Conservation (phyloP, 2,329 filamentous ascomycete genomes). For the Stachybotrys echinatus region DNA sequence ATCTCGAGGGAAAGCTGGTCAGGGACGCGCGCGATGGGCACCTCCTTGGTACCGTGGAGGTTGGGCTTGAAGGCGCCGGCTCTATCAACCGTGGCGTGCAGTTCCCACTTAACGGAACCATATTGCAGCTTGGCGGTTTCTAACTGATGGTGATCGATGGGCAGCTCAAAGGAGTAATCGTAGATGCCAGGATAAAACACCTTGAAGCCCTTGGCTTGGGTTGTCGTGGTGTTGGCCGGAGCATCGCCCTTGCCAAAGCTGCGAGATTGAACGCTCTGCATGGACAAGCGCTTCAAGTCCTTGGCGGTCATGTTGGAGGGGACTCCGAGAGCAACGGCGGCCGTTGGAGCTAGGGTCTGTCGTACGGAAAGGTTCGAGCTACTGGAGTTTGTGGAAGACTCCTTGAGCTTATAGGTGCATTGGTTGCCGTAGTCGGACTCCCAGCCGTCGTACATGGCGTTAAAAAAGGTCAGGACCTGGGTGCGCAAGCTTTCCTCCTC, state of each 20-base stretch:
- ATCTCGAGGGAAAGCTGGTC: slow-evolving; percentile 85
- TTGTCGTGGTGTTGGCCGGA: slow-evolving; percentile 53
- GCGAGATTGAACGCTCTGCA: slow-evolving; percentile 75
- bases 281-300: slow-evolving; percentile 63
- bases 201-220: slow-evolving; percentile 69
- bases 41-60: slow-evolving; percentile 74
- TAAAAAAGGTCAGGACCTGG: slow-evolving; percentile 90
- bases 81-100: slow-evolving; percentile 80
- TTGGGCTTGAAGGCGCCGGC: slow-evolving; percentile 89
- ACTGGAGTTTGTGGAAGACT: slow-evolving; percentile 26
- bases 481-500: slow-evolving; percentile 84
- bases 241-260: slow-evolving; percentile 80
- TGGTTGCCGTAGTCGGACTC: slow-evolving; percentile 59
- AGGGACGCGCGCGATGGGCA: slow-evolving; percentile 77
- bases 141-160: slow-evolving; percentile 80
- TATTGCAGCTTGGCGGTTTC: slow-evolving; percentile 87
- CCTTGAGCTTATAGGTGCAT: slow-evolving; percentile 49
- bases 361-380: slow-evolving; percentile 18
- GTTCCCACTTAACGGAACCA: slow-evolving; percentile 80
- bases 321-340: slow-evolving; percentile 12
- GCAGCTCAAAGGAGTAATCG: slow-evolving; percentile 75
- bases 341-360: slow-evolving; percentile 11
- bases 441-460: slow-evolving; percentile 60
- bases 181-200: slow-evolving; percentile 71
- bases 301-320: slow-evolving; percentile 29